These are phyloP conservation scores for Globisporangium emineosum DNA, from an alignment of 352 stramenopile species.

Conservation along the genomic window DNA sequence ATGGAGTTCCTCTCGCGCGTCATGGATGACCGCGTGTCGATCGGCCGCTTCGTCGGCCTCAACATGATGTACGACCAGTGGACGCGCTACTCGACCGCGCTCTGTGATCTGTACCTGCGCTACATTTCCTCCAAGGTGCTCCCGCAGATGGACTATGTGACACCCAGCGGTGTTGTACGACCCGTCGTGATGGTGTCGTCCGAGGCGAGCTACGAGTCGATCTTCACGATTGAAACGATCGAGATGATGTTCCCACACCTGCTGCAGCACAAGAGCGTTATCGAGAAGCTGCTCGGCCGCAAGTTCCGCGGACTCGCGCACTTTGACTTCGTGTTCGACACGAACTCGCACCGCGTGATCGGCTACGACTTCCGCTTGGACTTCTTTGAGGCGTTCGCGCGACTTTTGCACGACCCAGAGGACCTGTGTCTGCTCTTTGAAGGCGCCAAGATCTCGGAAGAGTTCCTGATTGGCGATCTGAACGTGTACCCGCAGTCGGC, in stretches of 20 bases:
- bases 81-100: slow-evolving; percentile 40
- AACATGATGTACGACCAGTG: slow-evolving; percentile 51
- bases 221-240: slow-evolving; percentile 42
- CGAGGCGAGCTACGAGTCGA: slow-evolving; percentile 34
- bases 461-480: slow-evolving; percentile 48
- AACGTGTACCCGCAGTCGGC: slow-evolving; percentile 22
- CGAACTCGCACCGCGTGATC: slow-evolving; percentile 31
- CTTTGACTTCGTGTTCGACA: slow-evolving; percentile 49
- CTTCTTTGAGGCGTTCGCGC: slow-evolving; percentile 34
- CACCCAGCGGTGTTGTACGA: slow-evolving; percentile 11
- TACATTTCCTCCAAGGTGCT: slow-evolving; percentile 33
- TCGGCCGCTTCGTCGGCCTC: slow-evolving; percentile 38
- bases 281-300: slow-evolving; percentile 28
- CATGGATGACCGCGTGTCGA: slow-evolving; percentile 47
- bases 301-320: slow-evolving; percentile 27
- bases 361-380: slow-evolving; percentile 46
- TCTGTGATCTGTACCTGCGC: slow-evolving; percentile 34
- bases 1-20: slow-evolving; percentile 37
- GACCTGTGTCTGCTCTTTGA: slow-evolving; percentile 41
- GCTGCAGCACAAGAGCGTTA: slow-evolving; percentile 24
- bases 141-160: slow-evolving; percentile 18
- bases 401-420: slow-evolving; percentile 34
- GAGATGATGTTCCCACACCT: slow-evolving; percentile 53
- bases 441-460: slow-evolving; percentile 41
- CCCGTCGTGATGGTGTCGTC: slow-evolving; percentile 33